phyloP scores from a whole-genome alignment of 148 eudicot species.

The Cornus florida region DNA sequence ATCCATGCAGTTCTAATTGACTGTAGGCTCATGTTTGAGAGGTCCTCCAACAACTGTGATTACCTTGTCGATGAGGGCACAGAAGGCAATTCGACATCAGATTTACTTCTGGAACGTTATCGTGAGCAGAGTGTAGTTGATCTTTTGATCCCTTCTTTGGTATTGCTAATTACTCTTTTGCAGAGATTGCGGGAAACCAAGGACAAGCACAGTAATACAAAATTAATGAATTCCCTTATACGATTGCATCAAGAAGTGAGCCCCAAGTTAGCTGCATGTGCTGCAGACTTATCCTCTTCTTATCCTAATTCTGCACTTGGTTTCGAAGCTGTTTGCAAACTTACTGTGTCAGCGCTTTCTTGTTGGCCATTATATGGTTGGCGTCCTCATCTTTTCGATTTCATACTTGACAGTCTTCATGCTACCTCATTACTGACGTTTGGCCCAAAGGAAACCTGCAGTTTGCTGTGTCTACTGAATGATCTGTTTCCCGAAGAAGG shows the following conservation, averaged over 20 bases:
- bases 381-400: constrained; percentile 90
- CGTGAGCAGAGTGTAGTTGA: constrained; percentile 85
- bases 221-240: constrained; percentile 72
- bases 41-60: constrained; percentile 94
- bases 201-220: constrained; percentile 92
- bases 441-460: constrained; percentile 95
- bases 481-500: constrained; percentile 94
- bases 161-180: constrained; percentile 71
- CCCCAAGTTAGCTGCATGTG: constrained; percentile 87
- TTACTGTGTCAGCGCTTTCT: constrained; percentile 90
- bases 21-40: constrained; percentile 88
- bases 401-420: constrained; percentile 85
- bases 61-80: constrained; percentile 98
- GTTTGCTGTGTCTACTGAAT: constrained; percentile 78
- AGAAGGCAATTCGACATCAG: constrained; percentile 91
- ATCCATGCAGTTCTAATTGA: constrained; percentile 83
- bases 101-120: constrained; percentile 90
- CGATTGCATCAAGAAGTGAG: constrained; percentile 19
- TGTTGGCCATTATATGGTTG: constrained; percentile 95
- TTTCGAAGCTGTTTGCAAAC: constrained; percentile 82
- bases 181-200: constrained; percentile 80
- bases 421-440: constrained; percentile 70
- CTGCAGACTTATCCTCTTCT: constrained; percentile 65
- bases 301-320: constrained; percentile 83
- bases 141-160: constrained; percentile 74